Evolutionary conservation across 768 basidiomycete species (phyloP), one percentile per base, ranked within the genome.

Genomic region (Naganishia vaughanmartiniae): DNA sequence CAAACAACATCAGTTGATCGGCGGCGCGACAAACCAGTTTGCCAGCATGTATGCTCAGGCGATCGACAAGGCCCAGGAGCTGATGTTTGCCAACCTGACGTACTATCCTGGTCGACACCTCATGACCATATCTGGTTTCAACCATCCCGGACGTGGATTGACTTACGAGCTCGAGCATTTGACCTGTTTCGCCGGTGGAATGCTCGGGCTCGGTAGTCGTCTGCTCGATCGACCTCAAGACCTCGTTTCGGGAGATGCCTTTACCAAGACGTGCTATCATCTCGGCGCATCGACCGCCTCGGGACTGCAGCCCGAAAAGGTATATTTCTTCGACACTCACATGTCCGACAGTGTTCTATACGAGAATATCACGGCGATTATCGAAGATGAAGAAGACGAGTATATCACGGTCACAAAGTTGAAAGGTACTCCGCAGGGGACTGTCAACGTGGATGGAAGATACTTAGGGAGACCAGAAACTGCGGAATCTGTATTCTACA

Each of bases 401-500:
- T 34, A 56, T 36, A 30, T 65, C 5, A 39, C 42, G 2, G 39
- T 63, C 42, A 63, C 21, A 15, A 57, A 70, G 26, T 33, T 79
- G 24, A 74, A 68, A 54, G 78, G 80, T 0, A 70, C 71, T 14
- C 75, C 75, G 11, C 74, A 78, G 33, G 82, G 82, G 3, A 60
- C 74, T 6, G 76, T 67, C 33, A 72, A 70, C 46, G 74, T 75
- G 19, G 72, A 73, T 36, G 68, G 69, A 17, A 58, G 76, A 65
- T 76, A 80, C 39, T 70, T 83, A 30, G 82, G 82, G 24, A 73
- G 83, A 7, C 83, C 83, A 15, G 83, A 84, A 74, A 82, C 82
- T 1, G 81, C 83, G 70, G 83, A 84, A 74, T 74, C 73, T 33
- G 79, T 81, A 21, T 80, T 81, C 65, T 80, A 81, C 65, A 76